Base-by-base conservation (phyloP, 306 rosid genomes). In the Dalbergia cultrata region DNA sequence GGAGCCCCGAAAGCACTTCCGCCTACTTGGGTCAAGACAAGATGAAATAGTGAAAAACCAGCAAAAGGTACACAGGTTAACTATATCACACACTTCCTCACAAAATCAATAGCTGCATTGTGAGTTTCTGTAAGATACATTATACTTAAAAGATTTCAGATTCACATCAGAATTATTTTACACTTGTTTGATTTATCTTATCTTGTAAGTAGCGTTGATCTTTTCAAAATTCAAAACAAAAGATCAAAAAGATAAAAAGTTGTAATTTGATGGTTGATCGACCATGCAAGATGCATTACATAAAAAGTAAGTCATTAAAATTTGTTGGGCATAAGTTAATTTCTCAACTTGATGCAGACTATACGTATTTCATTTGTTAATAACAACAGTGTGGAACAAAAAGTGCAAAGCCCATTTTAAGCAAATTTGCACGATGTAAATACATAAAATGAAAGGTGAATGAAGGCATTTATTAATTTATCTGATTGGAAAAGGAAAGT, bases 1-100 rank as follows among this genome's bases (percentile, higher is more conserved):
- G 82, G 45, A 94, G 92, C 64, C 92, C 98, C 10, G 97, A 70
- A 31, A 90, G 90, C 85, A 90, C 98, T 86, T 94, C 97, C 45
- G 94, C 98, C 97, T 94, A 84, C 22, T n/a, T 43, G 62, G 61
- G 17, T 52, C 75, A 76, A 70, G 13, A 78, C 50, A 72, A 53
- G 18, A 83, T 9, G 49, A 53, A 79, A 18, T 5, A 59, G 44
- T 74, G 53, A 33, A n/a, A 7, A 39, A 41, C 22, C 47, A 49
- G 33, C 58, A 17, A 45, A n/a, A 34, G 53, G 59, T 68, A 58
- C 31, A 71, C 34, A 60, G 6, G 56, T 60, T 44, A 67, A 39
- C 10, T 54, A 54, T 43, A n/a, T 17, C 45, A 63, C 3, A 19
- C 6, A 19, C 63, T 37, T 37, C 41, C 41, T 21, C 34, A 19